Conservation (phyloP, 1,284 basidiomycete species). For the Cystobasidium sp. region DNA sequence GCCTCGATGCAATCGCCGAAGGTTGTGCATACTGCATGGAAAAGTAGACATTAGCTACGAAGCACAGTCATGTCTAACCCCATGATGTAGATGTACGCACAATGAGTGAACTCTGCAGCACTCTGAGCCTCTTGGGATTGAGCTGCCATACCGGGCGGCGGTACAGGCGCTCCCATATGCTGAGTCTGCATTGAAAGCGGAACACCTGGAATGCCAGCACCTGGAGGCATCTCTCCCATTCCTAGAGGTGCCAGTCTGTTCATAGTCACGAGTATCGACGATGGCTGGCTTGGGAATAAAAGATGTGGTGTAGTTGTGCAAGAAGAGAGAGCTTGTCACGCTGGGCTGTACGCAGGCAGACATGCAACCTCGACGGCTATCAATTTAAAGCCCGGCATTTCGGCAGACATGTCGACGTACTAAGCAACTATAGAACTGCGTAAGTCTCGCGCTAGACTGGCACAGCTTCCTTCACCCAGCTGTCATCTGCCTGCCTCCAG, state of each 20-base stretch:
- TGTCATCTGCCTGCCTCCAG: no score
- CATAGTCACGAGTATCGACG: background rate
- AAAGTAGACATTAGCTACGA: background rate
- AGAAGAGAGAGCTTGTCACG: background rate
- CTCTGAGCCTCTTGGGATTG: conserved; percentile 35
- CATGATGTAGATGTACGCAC: conserved; percentile 17
- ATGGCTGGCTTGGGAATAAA: background rate
- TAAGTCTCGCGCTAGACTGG: no score
- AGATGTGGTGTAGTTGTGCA: background rate
- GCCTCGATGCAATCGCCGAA: conserved; percentile 82
- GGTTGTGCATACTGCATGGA: conserved; percentile 44
- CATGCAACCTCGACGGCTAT: no score
- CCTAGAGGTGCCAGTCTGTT: background rate
- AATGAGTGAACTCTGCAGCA: conserved; percentile 42
- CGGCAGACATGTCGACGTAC: no score
- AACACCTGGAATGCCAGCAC: conserved; percentile 1
- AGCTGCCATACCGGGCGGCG: conserved; percentile 30
- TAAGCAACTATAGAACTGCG: no score
- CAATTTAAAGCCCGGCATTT: no score
- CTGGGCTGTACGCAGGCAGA: no score
- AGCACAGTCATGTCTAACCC: conserved; percentile 15
- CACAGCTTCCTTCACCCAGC: no score
- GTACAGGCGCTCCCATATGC: conserved; percentile 7
- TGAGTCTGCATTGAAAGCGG: conserved; percentile 20
- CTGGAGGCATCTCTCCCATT: conserved; percentile 9